Base-by-base conservation (phyloP, 305 asterid species). In the Rubia balearica region DNA sequence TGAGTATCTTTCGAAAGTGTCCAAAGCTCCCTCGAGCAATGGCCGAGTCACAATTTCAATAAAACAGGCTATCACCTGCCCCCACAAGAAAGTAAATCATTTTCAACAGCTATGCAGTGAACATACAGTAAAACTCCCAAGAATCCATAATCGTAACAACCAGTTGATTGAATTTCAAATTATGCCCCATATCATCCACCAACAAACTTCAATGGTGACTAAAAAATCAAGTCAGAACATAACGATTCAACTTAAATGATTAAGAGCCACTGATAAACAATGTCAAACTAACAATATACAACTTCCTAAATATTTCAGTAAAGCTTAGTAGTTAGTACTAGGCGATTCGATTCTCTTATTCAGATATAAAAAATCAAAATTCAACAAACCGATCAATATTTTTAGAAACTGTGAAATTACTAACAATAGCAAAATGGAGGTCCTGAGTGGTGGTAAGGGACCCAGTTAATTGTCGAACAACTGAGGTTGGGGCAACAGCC, bases 11-110 rank as follows among this genome's bases (percentile, higher is more conserved):
- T 82, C 83, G 89, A 94, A 94, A 65, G 99, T 85, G 75, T 85
- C 94, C 85, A 94, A 80, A 69, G 99, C 99, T 76, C 99, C 99
- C 81, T 85, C 95, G 83, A 94, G 69, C 77, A 94, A 85, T 3
- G 86, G 92, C 81, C 72, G 87, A 17, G 97, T 91, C 49, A 91
- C 78, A 68, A 94, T 86, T 84, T 94, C 99, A 77, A 91, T 94
- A 87, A 94, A 94, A 36, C 96, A 92, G 45, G 99, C 95, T 71
- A 94, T 95, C 74, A 91, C 98, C 98, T 93, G 78, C 48, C 60
- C 60, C 72, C 72, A 80, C 72, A 71, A 65, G 41, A 71, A 43
- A 6, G 61, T 40, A 33, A 79, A 70, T 53, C 48, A 24, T 56
- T 51, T 64, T 19, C 48, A 70, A 72, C 71, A 71, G 43, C 36